A percentile compares a stretch with the other conserved stretches of the same genome.
phyloP scores from a whole-genome alignment of 2,329 filamentous ascomycete genomes.

The Ophiosphaerella herpotricha region DNA sequence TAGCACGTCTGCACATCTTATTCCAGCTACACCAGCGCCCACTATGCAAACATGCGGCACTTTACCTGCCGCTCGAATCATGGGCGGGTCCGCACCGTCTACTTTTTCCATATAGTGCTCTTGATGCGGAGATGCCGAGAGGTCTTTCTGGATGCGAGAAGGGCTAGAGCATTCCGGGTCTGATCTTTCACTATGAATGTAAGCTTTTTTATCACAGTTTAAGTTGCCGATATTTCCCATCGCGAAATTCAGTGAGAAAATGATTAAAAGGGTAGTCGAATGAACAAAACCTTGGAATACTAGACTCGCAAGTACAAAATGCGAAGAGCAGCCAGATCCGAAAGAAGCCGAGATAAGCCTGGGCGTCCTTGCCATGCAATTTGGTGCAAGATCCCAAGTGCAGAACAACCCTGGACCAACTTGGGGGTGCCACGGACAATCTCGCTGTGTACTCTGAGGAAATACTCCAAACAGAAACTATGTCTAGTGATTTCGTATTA shows the following conservation, averaged over 20 bases:
- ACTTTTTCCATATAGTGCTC: conserved; percentile 22
- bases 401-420: no score
- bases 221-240: conserved; percentile 32
- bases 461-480: no score
- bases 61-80: conserved; percentile 40
- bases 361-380: not conserved
- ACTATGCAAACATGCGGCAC: conserved; percentile 67
- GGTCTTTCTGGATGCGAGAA: conserved; percentile 42
- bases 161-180: conserved; percentile 16
- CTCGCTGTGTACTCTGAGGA: not conserved
- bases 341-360: not conserved
- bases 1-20: conserved; percentile 72
- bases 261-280: no score
- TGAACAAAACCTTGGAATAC: no score
- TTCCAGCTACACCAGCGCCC: conserved; percentile 70
- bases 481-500: conserved; percentile 3
- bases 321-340: no score
- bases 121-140: conserved; percentile 37
- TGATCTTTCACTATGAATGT: conserved; percentile 29
- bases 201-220: conserved; percentile 33
- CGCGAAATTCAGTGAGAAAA: not conserved
- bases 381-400: no score
- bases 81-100: conserved; percentile 20
- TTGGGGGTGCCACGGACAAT: no score
- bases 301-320: not conserved